A percentile compares a stretch with the other conserved stretches of the same genome.
These are phyloP conservation scores for Quercus tomentella DNA, from an alignment of 331 rosid genomes.

Conservation along the genomic window DNA sequence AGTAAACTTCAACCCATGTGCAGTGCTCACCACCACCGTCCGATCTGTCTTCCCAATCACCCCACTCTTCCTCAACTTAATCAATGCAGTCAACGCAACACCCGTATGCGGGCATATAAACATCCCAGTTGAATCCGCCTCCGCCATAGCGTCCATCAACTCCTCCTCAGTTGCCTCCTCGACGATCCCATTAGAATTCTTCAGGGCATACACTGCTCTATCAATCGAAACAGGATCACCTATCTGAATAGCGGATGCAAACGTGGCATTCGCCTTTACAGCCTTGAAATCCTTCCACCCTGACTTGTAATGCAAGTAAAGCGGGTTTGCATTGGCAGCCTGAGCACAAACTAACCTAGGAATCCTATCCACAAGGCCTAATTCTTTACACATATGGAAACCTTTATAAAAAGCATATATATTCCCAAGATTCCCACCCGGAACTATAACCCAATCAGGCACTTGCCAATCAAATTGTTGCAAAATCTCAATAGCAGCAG, in stretches of 20 bases:
- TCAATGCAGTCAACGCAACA: conserved; percentile 67
- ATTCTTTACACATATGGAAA: conserved; percentile 61
- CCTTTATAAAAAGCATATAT: conserved; percentile 85
- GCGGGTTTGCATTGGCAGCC: conserved; percentile 75
- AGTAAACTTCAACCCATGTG: conserved; percentile 78
- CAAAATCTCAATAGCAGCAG: conserved; percentile 75
- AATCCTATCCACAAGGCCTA: conserved; percentile 69
- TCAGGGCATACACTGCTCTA: conserved; percentile 66
- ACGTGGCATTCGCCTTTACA: conserved; percentile 46
- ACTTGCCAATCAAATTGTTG: conserved; percentile 87
- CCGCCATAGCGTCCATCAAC: conserved; percentile 74
- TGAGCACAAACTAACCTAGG: conserved; percentile 90
- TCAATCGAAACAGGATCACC: conserved; percentile 85
- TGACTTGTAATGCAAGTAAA: conserved; percentile 53
- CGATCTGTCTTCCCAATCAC: conserved; percentile 53
- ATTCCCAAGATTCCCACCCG: conserved; percentile 73
- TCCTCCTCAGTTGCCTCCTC: conserved; percentile 91
- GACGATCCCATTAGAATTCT: conserved; percentile 63
- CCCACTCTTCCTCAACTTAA: conserved; percentile 62
- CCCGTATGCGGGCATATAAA: conserved; percentile 84
- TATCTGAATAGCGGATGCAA: conserved; percentile 76
- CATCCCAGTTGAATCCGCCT: conserved; percentile 80
- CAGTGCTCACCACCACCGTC: conserved; percentile 83
- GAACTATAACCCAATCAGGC: conserved; percentile 82
- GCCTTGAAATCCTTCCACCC: conserved; percentile 77